Conservation (phyloP, 2,329 filamentous ascomycete species). For the Elsinoe ampelina region DNA sequence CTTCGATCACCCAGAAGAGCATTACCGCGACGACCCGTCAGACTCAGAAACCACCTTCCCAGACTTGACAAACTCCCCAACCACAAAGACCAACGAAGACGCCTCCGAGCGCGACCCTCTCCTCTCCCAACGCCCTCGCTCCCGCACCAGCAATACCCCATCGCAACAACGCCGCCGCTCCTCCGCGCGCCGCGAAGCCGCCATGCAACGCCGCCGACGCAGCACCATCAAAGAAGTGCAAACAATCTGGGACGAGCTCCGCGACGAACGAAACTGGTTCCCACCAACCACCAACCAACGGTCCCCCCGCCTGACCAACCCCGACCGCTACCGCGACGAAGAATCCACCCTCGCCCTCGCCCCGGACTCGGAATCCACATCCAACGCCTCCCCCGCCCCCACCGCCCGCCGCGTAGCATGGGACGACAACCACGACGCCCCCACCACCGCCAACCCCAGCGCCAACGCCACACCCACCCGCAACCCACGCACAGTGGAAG, state of each 20-base stretch:
- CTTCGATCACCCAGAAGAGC: not conserved
- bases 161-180: not conserved
- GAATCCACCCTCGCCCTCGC: not conserved
- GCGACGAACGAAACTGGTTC: constrained; percentile 43
- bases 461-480: not conserved
- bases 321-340: not conserved
- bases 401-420: not conserved
- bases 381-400: not conserved
- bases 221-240: constrained; percentile 52
- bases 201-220: constrained; percentile 24
- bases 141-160: not conserved
- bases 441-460: not conserved
- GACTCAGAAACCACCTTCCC: constrained; percentile 18
- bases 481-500: not conserved
- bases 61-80: constrained; percentile 11
- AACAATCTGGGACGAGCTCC: constrained; percentile 81
- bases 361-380: not conserved
- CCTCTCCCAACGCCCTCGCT: constrained; percentile 15
- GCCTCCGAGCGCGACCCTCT: constrained; percentile 15
- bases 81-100: constrained; percentile 12
- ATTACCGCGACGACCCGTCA: constrained; percentile 13
- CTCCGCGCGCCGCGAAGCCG: constrained; percentile 14
- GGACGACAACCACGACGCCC: not conserved
- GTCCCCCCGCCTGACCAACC: not conserved
- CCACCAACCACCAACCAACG: constrained; percentile 29